Evolutionary conservation across 2,329 filamentous ascomycete species (phyloP).

Genomic region (Phaeosphaeriaceae sp.): DNA sequence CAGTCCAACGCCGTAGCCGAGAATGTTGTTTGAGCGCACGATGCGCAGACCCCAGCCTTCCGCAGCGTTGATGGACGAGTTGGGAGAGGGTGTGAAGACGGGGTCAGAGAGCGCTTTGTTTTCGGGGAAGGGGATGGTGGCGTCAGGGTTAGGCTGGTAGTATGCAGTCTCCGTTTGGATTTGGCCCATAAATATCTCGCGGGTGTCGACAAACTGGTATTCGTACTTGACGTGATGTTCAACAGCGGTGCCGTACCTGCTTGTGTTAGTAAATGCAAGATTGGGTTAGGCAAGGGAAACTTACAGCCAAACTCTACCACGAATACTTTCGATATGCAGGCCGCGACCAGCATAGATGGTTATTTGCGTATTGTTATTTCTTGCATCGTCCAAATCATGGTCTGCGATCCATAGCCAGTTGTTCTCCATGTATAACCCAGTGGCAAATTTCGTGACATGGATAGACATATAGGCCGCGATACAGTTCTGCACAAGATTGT

Average conservation of each 20-base stretch:
- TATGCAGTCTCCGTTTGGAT: conserved; percentile 90
- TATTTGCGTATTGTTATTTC: conserved; percentile 69
- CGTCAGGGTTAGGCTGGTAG: conserved; percentile 82
- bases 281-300: conserved; percentile 57
- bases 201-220: conserved; percentile 80
- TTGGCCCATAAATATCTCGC: conserved; percentile 79
- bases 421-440: conserved; percentile 79
- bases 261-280: conserved; percentile 7
- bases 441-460: conserved; percentile 60
- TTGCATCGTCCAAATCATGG: conserved; percentile 73
- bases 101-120: conserved; percentile 69
- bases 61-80: conserved; percentile 42
- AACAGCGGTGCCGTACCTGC: conserved; percentile 68
- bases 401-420: conserved; percentile 92
- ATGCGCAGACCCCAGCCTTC: conserved; percentile 70
- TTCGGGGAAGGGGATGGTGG: conserved; percentile 68
- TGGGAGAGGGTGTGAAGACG: conserved; percentile 67
- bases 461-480: conserved; percentile 68
- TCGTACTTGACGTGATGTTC: conserved; percentile 72
- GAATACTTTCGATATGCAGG: conserved; percentile 68
- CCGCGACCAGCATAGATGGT: conserved; percentile 88
- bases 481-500: conserved; percentile 66
- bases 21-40: conserved; percentile 61
- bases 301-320: conserved; percentile 53
- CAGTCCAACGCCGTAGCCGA: conserved; percentile 68